Evolutionary conservation across 2,329 filamentous ascomycete species (phyloP), one percentile per base, ranked within the genome.

Genomic region (Arthrobotrys conoides): DNA sequence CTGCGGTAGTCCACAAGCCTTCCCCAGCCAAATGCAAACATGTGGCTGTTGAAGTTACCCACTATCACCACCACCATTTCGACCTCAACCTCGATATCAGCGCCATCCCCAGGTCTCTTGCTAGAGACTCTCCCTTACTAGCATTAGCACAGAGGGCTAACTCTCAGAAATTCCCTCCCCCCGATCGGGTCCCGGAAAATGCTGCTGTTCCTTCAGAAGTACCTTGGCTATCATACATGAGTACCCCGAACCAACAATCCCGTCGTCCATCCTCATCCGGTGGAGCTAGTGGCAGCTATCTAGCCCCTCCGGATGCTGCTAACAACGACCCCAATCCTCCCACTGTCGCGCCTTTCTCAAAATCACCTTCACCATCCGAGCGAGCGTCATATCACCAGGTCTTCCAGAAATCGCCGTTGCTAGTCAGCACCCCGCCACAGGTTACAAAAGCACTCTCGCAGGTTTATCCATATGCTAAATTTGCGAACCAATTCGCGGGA

Each of bases 401-500:
- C 20, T 94, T 98, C 85, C 95, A 97, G 84, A 99, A 98, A 86
- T 97, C 93, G 16, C 96, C 96, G 10, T 86, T 99, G 55, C 88
- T 99, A 18, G 91, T 97, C 76, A 94, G 95, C 16, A 99, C 96
- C 9, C 96, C 96, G 51, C 96, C 96, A 0, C 93, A 97, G 83
- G 91, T 99, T 84, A 99, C 96, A 1, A 90, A 96, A 82, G 94
- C 95, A 14, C 88, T 99, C 77, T 95, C 95, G 80, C 97, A 98
- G 84, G 97, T 94, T 80, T 95, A 99, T 83, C 94, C 96, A 0
- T 98, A 97, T 83, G 87, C 99, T 6, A 87, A 97, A 6, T 94
- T 94, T 5, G 87, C 98, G 72, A 98, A 97, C 84, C 92, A 92
- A 83, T 85, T 97, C 16, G 91, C 89, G 1, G 96, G 95, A 0